Evolutionary conservation across 805 yeast genomes (phyloP).

Genomic region (Hanseniaspora occidentalis): DNA sequence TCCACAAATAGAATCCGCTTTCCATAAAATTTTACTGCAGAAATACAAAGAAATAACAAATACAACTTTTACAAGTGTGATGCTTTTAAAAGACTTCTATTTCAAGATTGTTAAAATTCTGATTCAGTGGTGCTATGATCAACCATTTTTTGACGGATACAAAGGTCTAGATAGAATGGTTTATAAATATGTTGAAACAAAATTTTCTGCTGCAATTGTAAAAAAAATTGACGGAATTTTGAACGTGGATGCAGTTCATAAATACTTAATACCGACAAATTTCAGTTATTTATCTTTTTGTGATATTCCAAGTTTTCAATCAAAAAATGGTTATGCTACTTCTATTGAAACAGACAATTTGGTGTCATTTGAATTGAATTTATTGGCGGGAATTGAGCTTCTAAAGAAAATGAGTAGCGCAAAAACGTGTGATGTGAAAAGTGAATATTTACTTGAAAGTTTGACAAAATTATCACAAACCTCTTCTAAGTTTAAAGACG

Average conservation of each 20-base stretch:
- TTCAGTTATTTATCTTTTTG: slow-evolving; percentile 26
- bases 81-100: neutral
- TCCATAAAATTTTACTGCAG: neutral
- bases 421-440: slow-evolving; percentile 36
- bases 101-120: neutral
- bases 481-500: slow-evolving; percentile 35
- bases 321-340: neutral
- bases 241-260: slow-evolving; percentile 13
- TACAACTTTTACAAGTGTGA: neutral
- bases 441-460: slow-evolving; percentile 37
- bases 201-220: slow-evolving; percentile 61
- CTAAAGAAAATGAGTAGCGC: slow-evolving; percentile 36
- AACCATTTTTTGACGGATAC: neutral
- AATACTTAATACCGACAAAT: slow-evolving; percentile 16
- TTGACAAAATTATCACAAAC: slow-evolving; percentile 35
- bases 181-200: slow-evolving; percentile 60
- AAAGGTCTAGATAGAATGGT: slow-evolving; percentile 25
- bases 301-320: neutral
- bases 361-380: slow-evolving; percentile 28
- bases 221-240: slow-evolving; percentile 23
- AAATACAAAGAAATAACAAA: neutral
- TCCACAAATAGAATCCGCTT: neutral
- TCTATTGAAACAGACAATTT: neutral
- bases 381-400: slow-evolving; percentile 38
- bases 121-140: neutral